phyloP scores from a whole-genome alignment of 2,329 filamentous ascomycete genomes.

The Dothiorella sarmentorum region DNA sequence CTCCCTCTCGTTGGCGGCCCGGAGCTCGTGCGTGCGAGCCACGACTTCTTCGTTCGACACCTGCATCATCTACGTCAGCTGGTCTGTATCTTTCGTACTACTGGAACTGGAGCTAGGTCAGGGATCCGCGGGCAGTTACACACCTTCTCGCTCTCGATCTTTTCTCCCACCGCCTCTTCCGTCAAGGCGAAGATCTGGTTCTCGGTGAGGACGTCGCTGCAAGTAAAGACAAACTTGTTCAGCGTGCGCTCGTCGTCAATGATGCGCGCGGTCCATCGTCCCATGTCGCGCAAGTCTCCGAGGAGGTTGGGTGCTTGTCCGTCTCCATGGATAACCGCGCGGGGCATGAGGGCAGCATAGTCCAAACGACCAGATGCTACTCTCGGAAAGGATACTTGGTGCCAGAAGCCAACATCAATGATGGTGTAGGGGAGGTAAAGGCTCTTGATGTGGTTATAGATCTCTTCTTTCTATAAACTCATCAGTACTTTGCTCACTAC shows the following conservation, averaged over 20 bases:
- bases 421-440: constrained; percentile 55
- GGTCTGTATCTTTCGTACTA: background rate
- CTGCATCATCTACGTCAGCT: background rate
- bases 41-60: background rate
- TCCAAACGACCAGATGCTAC: constrained; percentile 48
- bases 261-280: constrained; percentile 50
- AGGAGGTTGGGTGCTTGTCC: constrained; percentile 45
- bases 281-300: constrained; percentile 53
- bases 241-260: constrained; percentile 52
- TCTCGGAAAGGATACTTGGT: constrained; percentile 47
- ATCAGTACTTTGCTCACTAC: background rate
- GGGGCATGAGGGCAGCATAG: background rate
- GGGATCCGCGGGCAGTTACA: background rate
- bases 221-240: constrained; percentile 52
- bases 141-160: background rate
- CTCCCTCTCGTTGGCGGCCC: background rate
- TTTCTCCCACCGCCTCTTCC: constrained; percentile 50
- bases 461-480: background rate
- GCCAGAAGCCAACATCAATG: constrained; percentile 60
- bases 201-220: constrained; percentile 45
- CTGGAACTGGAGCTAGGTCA: background rate
- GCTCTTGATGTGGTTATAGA: constrained; percentile 38
- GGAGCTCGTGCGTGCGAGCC: background rate
- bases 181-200: constrained; percentile 48
- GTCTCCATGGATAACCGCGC: background rate